Base-by-base conservation (phyloP, 202 grass and related monocot genomes). In the Zoysia matrella region DNA sequence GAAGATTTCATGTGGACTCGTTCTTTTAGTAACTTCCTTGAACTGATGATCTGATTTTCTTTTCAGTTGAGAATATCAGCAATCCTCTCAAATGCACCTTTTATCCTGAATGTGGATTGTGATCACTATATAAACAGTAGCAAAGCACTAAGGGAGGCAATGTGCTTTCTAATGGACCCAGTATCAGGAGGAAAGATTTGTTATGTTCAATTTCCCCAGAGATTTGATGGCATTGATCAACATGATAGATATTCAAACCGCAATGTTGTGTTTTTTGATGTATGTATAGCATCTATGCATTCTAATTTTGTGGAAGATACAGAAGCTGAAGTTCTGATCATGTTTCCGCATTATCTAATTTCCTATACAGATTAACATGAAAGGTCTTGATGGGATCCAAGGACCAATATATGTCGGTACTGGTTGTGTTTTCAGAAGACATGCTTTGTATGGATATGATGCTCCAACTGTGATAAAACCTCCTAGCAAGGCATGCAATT, bases 81-180 rank as follows among this genome's bases (percentile, higher is more conserved):
- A 30, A 82, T 92, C 51, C 87, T 89, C 63, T 86, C 90, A 71
- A 92, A 92, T 70, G 87, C 87, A 63, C 90, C 90, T 67, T 92
- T 84, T 83, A 67, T 92, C 69, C 57, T 92, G 65, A 92, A 92
- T 69, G 79, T 92, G 76, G 90, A 92, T 71, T 92, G 90, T 75
- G 90, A 92, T 73, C 90, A 92, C 82, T 92, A 92, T 69, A 74
- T 92, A 14, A 92, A 92, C 80, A 92, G 89, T 68, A 87, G 90
- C 66, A 92, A 92, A 82, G 90, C 90, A 5, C 57, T 92, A 69
- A 56, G 83, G 74, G 90, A 92, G 57, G 84, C 90, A 62, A 92
- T 92, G 90, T 92, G 90, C 64, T 92, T 92, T 18, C 76, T 89
- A 80, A 92, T 92, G 90, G 90, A 92, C 48, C 87, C 90, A 49